These are phyloP conservation scores for Rhododendron kiyosumense DNA, from an alignment of 148 eudicot genomes.

Conservation along the genomic window DNA sequence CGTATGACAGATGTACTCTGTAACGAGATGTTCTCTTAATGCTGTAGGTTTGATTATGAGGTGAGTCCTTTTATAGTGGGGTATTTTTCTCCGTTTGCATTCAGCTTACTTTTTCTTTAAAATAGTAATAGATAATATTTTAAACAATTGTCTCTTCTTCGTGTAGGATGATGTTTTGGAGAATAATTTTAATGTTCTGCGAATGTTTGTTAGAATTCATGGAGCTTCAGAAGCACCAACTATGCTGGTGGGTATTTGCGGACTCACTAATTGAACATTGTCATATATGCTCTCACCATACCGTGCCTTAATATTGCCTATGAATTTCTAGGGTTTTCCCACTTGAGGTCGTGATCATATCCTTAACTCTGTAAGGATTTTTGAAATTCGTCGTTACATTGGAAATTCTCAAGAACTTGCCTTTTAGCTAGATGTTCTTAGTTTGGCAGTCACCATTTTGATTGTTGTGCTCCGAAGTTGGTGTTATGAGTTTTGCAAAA, in stretches of 20 bases:
- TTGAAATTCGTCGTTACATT: neutral
- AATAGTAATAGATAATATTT: neutral
- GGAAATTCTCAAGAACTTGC: neutral
- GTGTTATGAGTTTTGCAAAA: neutral
- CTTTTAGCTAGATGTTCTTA: neutral
- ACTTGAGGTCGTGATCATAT: neutral
- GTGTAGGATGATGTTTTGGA: conserved; percentile 81
- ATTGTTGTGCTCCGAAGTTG: neutral
- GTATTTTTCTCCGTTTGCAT: neutral
- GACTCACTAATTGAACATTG: neutral
- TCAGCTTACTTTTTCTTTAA: conserved; percentile 1
- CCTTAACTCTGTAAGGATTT: neutral
- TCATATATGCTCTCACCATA: neutral
- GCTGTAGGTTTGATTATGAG: conserved; percentile 88
- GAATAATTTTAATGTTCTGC: conserved; percentile 83
- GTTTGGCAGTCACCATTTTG: neutral
- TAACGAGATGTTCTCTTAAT: conserved; percentile 18
- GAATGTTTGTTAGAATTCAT: conserved; percentile 77
- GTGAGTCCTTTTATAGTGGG: conserved; percentile 31
- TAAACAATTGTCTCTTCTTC: conserved; percentile 2
- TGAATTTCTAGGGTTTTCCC: neutral
- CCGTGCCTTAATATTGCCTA: neutral
- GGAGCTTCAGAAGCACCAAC: conserved; percentile 69
- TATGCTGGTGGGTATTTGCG: conserved; percentile 57
- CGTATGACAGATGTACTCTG: conserved; percentile 6